Conservation (phyloP, 805 yeast genomes). For the Lipomyces orientalis region DNA sequence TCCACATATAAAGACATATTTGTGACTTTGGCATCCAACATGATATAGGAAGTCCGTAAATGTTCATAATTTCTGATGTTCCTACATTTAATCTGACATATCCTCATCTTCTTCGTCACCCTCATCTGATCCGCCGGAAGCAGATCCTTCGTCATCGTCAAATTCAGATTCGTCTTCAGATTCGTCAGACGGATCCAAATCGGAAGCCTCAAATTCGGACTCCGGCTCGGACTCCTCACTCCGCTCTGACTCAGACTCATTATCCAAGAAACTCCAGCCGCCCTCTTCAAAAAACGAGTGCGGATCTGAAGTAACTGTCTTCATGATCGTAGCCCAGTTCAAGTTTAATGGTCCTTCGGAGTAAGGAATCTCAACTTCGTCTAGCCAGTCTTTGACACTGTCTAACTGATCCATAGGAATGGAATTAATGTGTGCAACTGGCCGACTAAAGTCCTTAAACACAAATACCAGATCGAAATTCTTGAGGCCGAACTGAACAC, state of each 20-base stretch:
- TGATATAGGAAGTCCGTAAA: background rate
- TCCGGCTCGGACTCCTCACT: conserved; percentile 71
- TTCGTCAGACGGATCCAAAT: conserved; percentile 34
- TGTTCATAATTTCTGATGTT: background rate
- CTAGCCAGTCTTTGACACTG: conserved; percentile 92
- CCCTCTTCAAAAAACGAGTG: conserved; percentile 92
- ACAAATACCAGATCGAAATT: conserved; percentile 97
- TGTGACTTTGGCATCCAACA: background rate
- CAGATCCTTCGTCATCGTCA: conserved; percentile 27
- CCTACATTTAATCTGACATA: conserved; percentile 18
- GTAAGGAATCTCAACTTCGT: conserved; percentile 95
- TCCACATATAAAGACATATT: background rate
- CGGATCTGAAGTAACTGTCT: conserved; percentile 89
- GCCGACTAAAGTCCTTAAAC: conserved; percentile 84
- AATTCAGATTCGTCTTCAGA: conserved; percentile 24
- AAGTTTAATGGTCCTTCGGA: conserved; percentile 94
- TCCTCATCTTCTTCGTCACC: conserved; percentile 43
- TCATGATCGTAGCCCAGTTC: conserved; percentile 96
- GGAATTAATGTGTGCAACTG: conserved; percentile 91
- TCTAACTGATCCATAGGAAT: conserved; percentile 92
- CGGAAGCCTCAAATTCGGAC: conserved; percentile 60
- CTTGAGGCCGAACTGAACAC: conserved; percentile 95
- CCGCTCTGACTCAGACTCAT: conserved; percentile 79
- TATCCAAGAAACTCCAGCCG: conserved; percentile 94
- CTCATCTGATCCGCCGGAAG: conserved; percentile 21